Conservation (phyloP, 202 grass and related monocot species). For the Elaeis oleifera region DNA sequence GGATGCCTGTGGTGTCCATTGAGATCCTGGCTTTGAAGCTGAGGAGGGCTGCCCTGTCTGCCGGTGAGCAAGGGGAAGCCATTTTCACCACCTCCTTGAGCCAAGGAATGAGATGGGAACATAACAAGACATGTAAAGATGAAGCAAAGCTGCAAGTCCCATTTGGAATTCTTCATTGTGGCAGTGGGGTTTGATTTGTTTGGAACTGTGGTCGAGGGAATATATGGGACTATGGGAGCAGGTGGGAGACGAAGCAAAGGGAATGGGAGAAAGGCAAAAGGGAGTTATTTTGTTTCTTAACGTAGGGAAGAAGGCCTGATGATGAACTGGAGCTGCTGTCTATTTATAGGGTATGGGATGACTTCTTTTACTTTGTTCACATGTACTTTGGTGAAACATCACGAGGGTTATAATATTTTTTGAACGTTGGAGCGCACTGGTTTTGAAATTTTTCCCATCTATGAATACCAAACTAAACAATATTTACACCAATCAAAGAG, state of each 20-base stretch:
- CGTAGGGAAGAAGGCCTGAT: conserved; percentile 26
- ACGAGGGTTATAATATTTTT: background rate
- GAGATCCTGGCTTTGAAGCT: conserved; percentile 52
- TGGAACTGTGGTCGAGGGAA: background rate
- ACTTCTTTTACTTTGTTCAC: conserved; percentile 36
- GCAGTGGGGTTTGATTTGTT: background rate
- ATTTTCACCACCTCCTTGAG: conserved; percentile 4
- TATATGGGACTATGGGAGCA: background rate
- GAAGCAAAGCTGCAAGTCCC: background rate
- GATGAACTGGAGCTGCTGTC: conserved; percentile 5
- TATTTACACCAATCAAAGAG: conserved; percentile 22
- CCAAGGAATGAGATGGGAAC: conserved; percentile 4
- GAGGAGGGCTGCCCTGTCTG: conserved; percentile 46
- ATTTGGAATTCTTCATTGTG: conserved; percentile 16
- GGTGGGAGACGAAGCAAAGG: background rate
- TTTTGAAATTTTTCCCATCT: too few relatives aligned
- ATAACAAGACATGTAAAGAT: conserved; percentile 17
- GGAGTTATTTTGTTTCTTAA: background rate
- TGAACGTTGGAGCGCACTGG: conserved; percentile 20
- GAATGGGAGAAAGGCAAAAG: background rate
- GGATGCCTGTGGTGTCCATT: conserved; percentile 53
- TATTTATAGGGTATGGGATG: conserved; percentile 20
- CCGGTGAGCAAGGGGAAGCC: conserved; percentile 29
- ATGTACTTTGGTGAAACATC: conserved; percentile 1
- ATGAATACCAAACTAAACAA: conserved; percentile 6